Evolutionary conservation across 768 basidiomycete species (phyloP).

Genomic region (Agaricus sinodeliciosus): DNA sequence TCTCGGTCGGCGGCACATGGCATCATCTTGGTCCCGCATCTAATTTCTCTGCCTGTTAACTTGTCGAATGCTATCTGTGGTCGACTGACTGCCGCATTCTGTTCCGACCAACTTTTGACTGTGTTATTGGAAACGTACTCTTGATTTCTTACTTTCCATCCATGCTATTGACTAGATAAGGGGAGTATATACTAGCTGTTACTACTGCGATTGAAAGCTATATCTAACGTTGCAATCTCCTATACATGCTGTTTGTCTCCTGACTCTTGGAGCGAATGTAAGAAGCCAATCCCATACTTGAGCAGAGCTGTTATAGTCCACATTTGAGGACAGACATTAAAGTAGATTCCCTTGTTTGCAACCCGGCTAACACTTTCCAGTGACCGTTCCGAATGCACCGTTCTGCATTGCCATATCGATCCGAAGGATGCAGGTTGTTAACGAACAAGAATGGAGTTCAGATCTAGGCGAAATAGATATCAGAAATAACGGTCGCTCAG

Average conservation of each 20-base stretch:
- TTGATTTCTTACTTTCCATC: not conserved
- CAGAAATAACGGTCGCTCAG: not conserved
- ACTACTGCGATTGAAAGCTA: conserved; percentile 1
- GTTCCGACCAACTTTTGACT: not conserved
- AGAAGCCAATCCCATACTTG: conserved; percentile 43
- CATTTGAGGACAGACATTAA: not conserved
- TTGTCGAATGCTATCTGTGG: not conserved
- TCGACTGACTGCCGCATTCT: not conserved
- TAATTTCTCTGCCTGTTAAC: conserved; percentile 3
- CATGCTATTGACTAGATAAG: conserved; percentile 10
- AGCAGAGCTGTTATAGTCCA: conserved; percentile 45
- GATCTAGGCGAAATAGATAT: conserved; percentile 15
- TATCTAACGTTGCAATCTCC: conserved; percentile 28
- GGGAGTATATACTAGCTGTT: conserved; percentile 3
- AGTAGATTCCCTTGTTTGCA: conserved; percentile 2
- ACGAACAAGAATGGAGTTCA: conserved; percentile 25
- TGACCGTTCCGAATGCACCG: conserved; percentile 30
- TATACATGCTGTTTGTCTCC: conserved; percentile 44
- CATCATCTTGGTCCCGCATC: not conserved
- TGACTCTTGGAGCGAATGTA: conserved; percentile 50
- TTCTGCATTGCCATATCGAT: conserved; percentile 38
- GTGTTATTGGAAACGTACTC: conserved; percentile 9
- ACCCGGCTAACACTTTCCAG: conserved; percentile 18
- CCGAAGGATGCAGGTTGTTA: conserved; percentile 60
- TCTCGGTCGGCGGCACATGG: not conserved